Percentiles rank a stretch among this genome's conserved stretches.
Conservation (phyloP, 495 filamentous ascomycete species). For the Delitschia confertaspora region DNA sequence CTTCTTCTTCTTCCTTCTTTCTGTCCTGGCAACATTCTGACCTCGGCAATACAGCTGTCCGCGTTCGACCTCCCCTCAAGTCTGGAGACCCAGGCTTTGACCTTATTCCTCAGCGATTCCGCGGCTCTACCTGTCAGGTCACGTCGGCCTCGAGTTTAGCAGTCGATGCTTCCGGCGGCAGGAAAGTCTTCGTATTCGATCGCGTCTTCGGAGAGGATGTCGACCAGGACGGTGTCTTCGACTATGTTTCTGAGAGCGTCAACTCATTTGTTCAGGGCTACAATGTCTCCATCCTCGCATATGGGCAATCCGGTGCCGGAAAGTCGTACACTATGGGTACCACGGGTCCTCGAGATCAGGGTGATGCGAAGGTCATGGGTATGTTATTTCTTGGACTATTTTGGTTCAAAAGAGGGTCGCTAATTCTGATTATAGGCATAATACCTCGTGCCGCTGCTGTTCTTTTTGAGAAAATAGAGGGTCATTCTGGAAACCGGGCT, state of each 20-base stretch:
- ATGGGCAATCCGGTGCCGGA: conserved; percentile 98
- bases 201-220: conserved; percentile 81
- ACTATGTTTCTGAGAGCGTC: conserved; percentile 86
- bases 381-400: conserved; percentile 30
- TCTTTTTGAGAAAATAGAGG: conserved; percentile 81
- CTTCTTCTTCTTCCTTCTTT: conserved; percentile 6
- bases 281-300: conserved; percentile 97
- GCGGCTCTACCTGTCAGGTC: conserved; percentile 84
- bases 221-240: conserved; percentile 85
- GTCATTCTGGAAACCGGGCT: conserved; percentile 47
- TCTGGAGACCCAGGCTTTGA: conserved; percentile 85
- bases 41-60: conserved; percentile 58
- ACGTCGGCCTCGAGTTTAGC: conserved; percentile 73
- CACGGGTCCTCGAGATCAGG: conserved; percentile 75
- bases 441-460: conserved; percentile 82
- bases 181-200: conserved; percentile 93
- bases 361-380: conserved; percentile 72
- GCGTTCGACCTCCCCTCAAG: conserved; percentile 81
- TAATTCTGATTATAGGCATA: conserved; percentile 54
- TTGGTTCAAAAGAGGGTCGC: too few species aligned
- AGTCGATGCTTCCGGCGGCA: conserved; percentile 83
- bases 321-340: conserved; percentile 99
- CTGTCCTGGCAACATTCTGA: conserved; percentile 10
- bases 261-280: conserved; percentile 89
- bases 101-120: conserved; percentile 90